These are phyloP conservation scores for Diaporthe sp. DNA, from an alignment of 2,329 filamentous ascomycete species.

Conservation along the genomic window DNA sequence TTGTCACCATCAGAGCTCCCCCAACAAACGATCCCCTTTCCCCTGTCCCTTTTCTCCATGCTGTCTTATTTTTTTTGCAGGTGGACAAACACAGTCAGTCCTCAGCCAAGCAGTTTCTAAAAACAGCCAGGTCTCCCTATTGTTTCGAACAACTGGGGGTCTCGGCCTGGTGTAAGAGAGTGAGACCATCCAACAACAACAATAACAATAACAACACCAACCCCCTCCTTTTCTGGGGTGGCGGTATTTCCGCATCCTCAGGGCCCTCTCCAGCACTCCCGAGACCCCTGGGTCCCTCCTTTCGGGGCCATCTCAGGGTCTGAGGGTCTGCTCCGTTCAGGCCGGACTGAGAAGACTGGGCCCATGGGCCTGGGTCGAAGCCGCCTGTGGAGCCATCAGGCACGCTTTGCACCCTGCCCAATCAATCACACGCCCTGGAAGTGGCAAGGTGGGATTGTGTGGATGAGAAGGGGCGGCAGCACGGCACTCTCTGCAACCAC, in stretches of 20 bases:
- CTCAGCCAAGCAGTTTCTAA: constrained; percentile 13
- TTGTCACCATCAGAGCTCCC: neutral
- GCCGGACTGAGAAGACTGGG: neutral
- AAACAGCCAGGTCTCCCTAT: constrained; percentile 17
- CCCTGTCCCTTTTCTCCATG: neutral
- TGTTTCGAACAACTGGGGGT: constrained; percentile 30
- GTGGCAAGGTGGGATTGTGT: constrained; percentile 14
- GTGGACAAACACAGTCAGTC: neutral
- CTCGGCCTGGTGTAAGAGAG: constrained; percentile 35
- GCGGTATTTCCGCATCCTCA: constrained; percentile 9
- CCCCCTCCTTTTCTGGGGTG: constrained; percentile 21
- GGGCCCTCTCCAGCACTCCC: constrained; percentile 8
- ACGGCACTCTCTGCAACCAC: neutral
- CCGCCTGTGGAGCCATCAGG: constrained; percentile 22
- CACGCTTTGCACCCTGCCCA: constrained; percentile 26
- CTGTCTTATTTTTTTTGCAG: neutral
- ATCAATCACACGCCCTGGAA: constrained; percentile 23
- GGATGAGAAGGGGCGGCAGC: constrained; percentile 14
- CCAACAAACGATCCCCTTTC: neutral
- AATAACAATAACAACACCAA: constrained; percentile 29
- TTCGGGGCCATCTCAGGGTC: constrained; percentile 9
- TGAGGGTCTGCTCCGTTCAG: neutral
- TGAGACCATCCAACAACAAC: constrained; percentile 37
- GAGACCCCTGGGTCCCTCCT: constrained; percentile 6
- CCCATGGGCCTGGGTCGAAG: constrained; percentile 19